phyloP scores from a whole-genome alignment of 2,329 filamentous ascomycete genomes.

The Ceratocystis colombiana region DNA sequence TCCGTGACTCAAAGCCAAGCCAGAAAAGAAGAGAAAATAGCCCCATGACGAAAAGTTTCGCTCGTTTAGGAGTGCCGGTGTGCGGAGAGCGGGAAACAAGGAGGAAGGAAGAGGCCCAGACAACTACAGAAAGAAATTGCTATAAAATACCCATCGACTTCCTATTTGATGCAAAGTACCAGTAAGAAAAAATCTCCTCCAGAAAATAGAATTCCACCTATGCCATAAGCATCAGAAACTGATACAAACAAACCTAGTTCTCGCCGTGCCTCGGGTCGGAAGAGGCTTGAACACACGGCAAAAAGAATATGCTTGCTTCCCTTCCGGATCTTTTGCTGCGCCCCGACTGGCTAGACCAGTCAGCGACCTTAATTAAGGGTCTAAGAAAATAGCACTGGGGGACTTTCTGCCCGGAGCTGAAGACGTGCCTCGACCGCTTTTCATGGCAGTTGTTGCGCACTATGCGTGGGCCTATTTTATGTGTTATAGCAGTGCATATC shows the following conservation, averaged over 20 bases:
- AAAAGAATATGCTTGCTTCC: conserved; percentile 1
- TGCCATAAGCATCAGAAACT: neutral
- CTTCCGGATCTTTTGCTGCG: neutral
- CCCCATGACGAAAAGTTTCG: conserved; percentile 11
- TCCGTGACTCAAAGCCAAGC: conserved; percentile 2
- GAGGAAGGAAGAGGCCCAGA: neutral
- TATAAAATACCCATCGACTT: neutral
- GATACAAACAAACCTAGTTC: neutral
- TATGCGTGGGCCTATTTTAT: neutral
- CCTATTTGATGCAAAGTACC: neutral
- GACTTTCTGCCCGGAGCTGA: neutral
- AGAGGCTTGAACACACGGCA: neutral
- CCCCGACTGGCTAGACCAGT: neutral
- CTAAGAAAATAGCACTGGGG: neutral
- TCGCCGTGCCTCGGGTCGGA: no score
- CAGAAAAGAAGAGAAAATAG: neutral
- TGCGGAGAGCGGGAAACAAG: neutral
- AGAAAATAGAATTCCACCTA: neutral
- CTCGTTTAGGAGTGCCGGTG: neutral
- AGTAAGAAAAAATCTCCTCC: neutral
- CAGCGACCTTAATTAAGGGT: neutral
- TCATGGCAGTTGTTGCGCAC: neutral
- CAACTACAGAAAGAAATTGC: neutral
- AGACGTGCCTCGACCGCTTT: neutral
- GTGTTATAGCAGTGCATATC: neutral